Conservation (phyloP, 768 basidiomycete genomes). For the Mycena metata region DNA sequence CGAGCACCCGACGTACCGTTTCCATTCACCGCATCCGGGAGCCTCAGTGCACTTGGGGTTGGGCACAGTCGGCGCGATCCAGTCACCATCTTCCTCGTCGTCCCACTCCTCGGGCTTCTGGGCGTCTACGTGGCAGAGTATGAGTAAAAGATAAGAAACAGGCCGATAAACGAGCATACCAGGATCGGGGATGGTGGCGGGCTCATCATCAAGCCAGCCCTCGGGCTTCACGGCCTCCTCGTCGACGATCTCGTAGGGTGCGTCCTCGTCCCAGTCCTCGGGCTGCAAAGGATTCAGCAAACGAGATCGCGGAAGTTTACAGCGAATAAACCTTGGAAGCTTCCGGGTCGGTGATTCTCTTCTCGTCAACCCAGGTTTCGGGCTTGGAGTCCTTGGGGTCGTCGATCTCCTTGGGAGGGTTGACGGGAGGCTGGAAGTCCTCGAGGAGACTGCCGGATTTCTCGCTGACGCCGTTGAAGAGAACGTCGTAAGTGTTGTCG, state of each 20-base stretch:
- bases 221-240: constrained; percentile 91
- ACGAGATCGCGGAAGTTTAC: not conserved
- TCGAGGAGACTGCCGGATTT: constrained; percentile 89
- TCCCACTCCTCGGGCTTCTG: constrained; percentile 99
- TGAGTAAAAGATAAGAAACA: not conserved
- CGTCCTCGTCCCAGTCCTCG: constrained; percentile 98
- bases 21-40: constrained; percentile 97
- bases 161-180: constrained; percentile 56
- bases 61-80: constrained; percentile 89
- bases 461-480: constrained; percentile 88
- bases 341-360: constrained; percentile 86
- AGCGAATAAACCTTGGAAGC: constrained; percentile 76
- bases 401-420: constrained; percentile 93
- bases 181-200: constrained; percentile 86
- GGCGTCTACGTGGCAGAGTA: constrained; percentile 64
- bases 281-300: constrained; percentile 63
- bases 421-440: constrained; percentile 94
- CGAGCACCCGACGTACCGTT: constrained; percentile 61
- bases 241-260: constrained; percentile 92
- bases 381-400: constrained; percentile 95
- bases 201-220: constrained; percentile 96
- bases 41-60: constrained; percentile 94
- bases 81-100: constrained; percentile 99
- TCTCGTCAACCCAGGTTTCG: constrained; percentile 90
- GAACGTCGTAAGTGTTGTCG: constrained; percentile 93